These are phyloP conservation scores for Balansia obtecta DNA, from an alignment of 2,329 filamentous ascomycete genomes.

Conservation along the genomic window DNA sequence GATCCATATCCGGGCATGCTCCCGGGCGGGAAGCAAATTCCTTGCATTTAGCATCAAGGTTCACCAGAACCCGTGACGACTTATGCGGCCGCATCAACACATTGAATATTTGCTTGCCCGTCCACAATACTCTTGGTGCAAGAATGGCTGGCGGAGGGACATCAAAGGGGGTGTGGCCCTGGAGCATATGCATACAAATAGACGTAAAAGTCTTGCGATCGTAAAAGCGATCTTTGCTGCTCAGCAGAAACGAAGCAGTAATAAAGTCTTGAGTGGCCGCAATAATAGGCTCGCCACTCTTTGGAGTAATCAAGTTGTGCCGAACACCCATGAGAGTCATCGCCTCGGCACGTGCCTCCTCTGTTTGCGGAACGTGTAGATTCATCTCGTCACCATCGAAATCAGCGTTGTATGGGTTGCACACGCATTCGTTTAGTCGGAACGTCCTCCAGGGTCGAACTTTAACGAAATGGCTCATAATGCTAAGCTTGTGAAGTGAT, in stretches of 20 bases:
- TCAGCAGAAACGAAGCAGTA: slow-evolving; percentile 82
- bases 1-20: slow-evolving; percentile 57
- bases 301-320: slow-evolving; percentile 88
- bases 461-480: slow-evolving; percentile 90
- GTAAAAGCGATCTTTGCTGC: slow-evolving; percentile 86
- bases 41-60: slow-evolving; percentile 85
- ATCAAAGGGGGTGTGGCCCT: slow-evolving; percentile 64
- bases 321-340: slow-evolving; percentile 97
- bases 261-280: slow-evolving; percentile 99
- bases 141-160: slow-evolving; percentile 77
- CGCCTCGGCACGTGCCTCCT: slow-evolving; percentile 89
- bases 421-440: slow-evolving; percentile 94
- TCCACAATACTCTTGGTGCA: slow-evolving; percentile 83
- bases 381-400: slow-evolving; percentile 99
- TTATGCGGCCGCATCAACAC: slow-evolving; percentile 83
- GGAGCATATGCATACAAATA: slow-evolving; percentile 88
- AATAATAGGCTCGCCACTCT: slow-evolving; percentile 96
- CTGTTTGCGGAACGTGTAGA: slow-evolving; percentile 90
- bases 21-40: slow-evolving; percentile 55
- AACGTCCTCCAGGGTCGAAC: slow-evolving; percentile 93
- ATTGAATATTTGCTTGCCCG: slow-evolving; percentile 92
- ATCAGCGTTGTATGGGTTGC: slow-evolving; percentile 95
- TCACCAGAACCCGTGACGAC: slow-evolving; percentile 69
- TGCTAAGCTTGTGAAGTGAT: slow-evolving; percentile 95
- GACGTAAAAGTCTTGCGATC: slow-evolving; percentile 81